Evolutionary conservation across 2,329 filamentous ascomycete genomes (phyloP).

Genomic region (Calonectria pseudoreteaudii): DNA sequence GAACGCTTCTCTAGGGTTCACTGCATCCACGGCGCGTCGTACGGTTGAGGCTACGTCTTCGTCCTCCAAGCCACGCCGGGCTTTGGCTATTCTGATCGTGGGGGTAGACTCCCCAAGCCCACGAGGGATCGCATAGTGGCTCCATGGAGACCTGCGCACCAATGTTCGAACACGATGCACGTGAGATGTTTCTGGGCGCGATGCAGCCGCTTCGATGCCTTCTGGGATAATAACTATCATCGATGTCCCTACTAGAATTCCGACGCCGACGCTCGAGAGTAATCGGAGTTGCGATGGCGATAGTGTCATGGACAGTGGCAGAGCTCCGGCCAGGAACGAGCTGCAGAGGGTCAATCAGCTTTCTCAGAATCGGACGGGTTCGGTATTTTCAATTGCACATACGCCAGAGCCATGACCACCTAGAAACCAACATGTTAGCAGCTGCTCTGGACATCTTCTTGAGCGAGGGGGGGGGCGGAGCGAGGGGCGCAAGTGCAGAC

Average conservation of each 20-base stretch:
- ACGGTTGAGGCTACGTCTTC: constrained; percentile 30
- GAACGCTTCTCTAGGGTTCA: constrained; percentile 23
- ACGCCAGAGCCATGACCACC: constrained; percentile 71
- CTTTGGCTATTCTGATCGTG: constrained; percentile 29
- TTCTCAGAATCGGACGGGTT: constrained; percentile 26
- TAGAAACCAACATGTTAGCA: constrained; percentile 43
- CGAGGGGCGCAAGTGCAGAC: constrained; percentile 33
- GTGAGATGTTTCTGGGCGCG: constrained; percentile 56
- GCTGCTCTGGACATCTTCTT: constrained; percentile 16
- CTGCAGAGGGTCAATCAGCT: constrained; percentile 59
- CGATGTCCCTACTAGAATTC: constrained; percentile 93
- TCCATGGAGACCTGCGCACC: constrained; percentile 48
- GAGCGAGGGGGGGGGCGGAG: background rate
- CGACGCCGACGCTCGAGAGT: constrained; percentile 92
- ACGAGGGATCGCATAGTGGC: constrained; percentile 38
- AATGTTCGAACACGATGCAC: constrained; percentile 50
- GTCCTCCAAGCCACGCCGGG: constrained; percentile 10
- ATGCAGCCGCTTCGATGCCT: constrained; percentile 90
- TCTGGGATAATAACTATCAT: constrained; percentile 98
- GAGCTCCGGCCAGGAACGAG: constrained; percentile 91
- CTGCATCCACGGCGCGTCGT: constrained; percentile 28
- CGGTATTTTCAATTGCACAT: constrained; percentile 46
- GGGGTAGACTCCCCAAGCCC: constrained; percentile 40
- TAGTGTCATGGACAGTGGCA: constrained; percentile 89
- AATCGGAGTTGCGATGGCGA: constrained; percentile 88